Evolutionary conservation across 306 rosid species (phyloP).

Genomic region (Canavalia gladiata): DNA sequence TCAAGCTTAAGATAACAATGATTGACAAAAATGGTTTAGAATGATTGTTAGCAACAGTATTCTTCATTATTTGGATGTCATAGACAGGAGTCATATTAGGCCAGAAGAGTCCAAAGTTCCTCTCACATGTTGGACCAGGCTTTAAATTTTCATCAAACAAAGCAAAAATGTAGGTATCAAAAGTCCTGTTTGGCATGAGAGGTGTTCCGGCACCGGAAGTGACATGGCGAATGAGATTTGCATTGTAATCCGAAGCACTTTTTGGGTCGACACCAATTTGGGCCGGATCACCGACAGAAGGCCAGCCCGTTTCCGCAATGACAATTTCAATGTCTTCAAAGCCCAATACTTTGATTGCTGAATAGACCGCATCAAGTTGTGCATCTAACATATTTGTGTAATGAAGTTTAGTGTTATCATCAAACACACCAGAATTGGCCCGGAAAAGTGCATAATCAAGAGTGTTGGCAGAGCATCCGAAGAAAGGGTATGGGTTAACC

Average conservation of each 20-base stretch:
- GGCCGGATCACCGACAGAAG: slow-evolving; percentile 57
- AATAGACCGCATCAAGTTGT: slow-evolving; percentile 73
- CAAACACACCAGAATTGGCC: slow-evolving; percentile 61
- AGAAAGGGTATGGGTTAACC: slow-evolving; percentile 83
- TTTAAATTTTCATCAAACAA: slow-evolving; percentile 77
- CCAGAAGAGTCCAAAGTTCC: slow-evolving; percentile 73
- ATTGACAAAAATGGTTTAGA: slow-evolving; percentile 44
- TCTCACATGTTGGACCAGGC: slow-evolving; percentile 74
- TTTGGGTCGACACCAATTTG: slow-evolving; percentile 61
- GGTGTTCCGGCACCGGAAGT: slow-evolving; percentile 71
- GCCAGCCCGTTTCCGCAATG: slow-evolving; percentile 85
- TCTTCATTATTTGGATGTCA: slow-evolving; percentile 60
- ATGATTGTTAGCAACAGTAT: slow-evolving; percentile 51
- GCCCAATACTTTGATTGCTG: slow-evolving; percentile 66
- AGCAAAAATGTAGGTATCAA: slow-evolving; percentile 76
- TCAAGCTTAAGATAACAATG: slow-evolving; percentile 47
- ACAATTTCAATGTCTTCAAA: slow-evolving; percentile 74
- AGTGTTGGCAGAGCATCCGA: slow-evolving; percentile 57
- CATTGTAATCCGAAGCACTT: slow-evolving; percentile 65
- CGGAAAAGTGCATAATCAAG: slow-evolving; percentile 70
- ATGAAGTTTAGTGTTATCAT: slow-evolving; percentile 51
- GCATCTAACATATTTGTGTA: slow-evolving; percentile 88
- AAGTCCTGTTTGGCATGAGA: slow-evolving; percentile 80
- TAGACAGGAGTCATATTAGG: slow-evolving; percentile 71
- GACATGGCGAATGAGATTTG: slow-evolving; percentile 68